A percentile compares a stretch with the other conserved stretches of the same genome.
phyloP scores from a whole-genome alignment of 108 stramenopile species.

The Nitzschia palea region DNA sequence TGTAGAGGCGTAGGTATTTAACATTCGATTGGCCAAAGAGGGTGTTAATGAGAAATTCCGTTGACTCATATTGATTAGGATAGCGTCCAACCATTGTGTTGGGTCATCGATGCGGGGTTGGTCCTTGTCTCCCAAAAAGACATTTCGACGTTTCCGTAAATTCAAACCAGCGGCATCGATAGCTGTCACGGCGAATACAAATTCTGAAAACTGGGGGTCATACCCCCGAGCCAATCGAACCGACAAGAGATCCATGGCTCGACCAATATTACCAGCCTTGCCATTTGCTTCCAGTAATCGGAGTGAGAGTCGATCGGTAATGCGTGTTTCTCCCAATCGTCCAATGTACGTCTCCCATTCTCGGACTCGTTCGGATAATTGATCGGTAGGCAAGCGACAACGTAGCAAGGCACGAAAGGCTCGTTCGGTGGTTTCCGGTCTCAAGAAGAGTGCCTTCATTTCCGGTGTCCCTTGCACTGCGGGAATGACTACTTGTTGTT shows the following conservation, averaged over 20 bases:
- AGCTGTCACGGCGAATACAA: conserved; percentile 60
- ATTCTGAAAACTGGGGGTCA: conserved; percentile 52
- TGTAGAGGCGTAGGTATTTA: conserved; percentile 59
- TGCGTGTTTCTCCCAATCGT: conserved; percentile 46
- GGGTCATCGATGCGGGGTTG: conserved; percentile 83
- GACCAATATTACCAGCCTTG: conserved; percentile 80
- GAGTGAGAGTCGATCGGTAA: conserved; percentile 71
- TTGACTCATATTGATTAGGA: conserved; percentile 81
- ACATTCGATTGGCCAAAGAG: conserved; percentile 69
- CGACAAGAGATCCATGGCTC: conserved; percentile 62
- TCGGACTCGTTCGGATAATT: conserved; percentile 55
- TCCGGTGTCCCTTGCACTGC: neutral
- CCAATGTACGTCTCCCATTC: conserved; percentile 74
- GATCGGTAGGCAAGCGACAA: conserved; percentile 51
- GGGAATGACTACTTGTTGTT: no score
- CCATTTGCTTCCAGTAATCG: conserved; percentile 80
- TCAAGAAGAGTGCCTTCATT: conserved; percentile 42
- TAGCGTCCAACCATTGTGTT: conserved; percentile 86
- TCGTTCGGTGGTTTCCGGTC: conserved; percentile 46
- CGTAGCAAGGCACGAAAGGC: conserved; percentile 58
- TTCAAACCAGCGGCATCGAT: conserved; percentile 64
- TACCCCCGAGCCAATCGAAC: conserved; percentile 59
- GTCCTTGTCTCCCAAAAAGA: conserved; percentile 57
- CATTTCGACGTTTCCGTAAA: conserved; percentile 58
- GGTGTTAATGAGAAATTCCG: conserved; percentile 61